These are phyloP conservation scores for Cryptosporidium sp. DNA, from an alignment of 169 alveolate genomes.

Conservation along the genomic window DNA sequence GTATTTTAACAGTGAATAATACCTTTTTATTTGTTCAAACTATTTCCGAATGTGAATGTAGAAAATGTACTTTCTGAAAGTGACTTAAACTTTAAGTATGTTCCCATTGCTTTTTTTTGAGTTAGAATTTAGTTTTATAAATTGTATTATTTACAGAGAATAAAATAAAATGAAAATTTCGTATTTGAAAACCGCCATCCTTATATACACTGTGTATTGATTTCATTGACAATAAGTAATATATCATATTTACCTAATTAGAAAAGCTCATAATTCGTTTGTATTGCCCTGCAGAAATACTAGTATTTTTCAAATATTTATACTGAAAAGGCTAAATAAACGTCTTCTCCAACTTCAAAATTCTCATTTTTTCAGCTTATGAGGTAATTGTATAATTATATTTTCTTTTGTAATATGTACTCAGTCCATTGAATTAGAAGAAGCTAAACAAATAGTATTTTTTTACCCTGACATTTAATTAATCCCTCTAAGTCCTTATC, in stretches of 20 bases:
- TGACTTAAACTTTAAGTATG: not conserved
- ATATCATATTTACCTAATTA: conserved; percentile 4
- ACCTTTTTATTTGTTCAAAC: not conserved
- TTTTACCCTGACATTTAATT: not conserved
- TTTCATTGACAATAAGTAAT: conserved; percentile 8
- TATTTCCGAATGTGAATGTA: not conserved
- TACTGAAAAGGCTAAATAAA: not conserved
- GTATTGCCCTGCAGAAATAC: conserved; percentile 17
- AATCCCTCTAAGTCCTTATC: not conserved
- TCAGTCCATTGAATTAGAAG: not conserved
- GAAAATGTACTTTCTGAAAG: not conserved
- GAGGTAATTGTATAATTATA: not conserved
- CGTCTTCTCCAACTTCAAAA: not conserved
- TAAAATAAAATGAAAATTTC: not conserved
- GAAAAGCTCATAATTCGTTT: conserved; percentile 30
- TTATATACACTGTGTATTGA: conserved; percentile 17
- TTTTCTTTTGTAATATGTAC: conserved; percentile 1
- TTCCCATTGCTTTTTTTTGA: conserved; percentile 2
- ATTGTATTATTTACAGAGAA: not conserved
- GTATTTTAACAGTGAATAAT: not conserved
- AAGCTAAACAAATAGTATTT: not conserved
- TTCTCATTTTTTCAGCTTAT: not conserved
- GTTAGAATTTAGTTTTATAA: not conserved
- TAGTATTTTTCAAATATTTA: not conserved
- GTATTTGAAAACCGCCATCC: not conserved